Percentiles rank a stretch among this genome's conserved stretches.
Conservation (phyloP, 345 rosid species). For the Brassica juncea region DNA sequence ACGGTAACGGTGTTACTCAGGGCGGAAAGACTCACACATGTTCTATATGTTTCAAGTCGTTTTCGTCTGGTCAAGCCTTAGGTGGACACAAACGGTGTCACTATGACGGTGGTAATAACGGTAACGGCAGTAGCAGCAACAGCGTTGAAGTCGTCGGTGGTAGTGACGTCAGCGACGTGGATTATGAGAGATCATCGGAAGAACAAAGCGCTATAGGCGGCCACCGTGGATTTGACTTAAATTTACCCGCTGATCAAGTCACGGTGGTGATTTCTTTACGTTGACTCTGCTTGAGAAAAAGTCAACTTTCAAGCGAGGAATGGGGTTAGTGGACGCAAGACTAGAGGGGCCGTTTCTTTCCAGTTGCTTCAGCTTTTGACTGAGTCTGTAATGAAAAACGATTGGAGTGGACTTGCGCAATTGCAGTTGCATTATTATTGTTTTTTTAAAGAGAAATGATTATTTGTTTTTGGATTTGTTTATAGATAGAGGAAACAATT, state of each 20-base stretch:
- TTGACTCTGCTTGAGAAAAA: slow-evolving; percentile 25
- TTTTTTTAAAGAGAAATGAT: slow-evolving; percentile 8
- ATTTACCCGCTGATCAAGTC: slow-evolving; percentile 56
- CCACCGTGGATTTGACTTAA: slow-evolving; percentile 64
- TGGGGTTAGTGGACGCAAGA: slow-evolving; percentile 7
- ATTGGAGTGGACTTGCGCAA: slow-evolving; percentile 40
- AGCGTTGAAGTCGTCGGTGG: slow-evolving; percentile 30
- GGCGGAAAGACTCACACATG: slow-evolving; percentile 58
- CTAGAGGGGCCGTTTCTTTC: slow-evolving; percentile 26
- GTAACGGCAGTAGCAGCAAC: slow-evolving; percentile 23
- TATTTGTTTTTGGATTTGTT: slow-evolving; percentile 39
- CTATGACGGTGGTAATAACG: slow-evolving; percentile 52
- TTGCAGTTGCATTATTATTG: slow-evolving; percentile 27
- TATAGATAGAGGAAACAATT: slow-evolving; percentile 34
- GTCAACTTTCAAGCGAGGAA: slow-evolving; percentile 27
- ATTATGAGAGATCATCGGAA: slow-evolving; percentile 32
- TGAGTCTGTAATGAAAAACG: slow-evolving; percentile 39
- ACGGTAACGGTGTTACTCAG: slow-evolving; percentile 21
- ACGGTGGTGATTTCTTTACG: slow-evolving; percentile 28
- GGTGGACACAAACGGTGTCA: slow-evolving; percentile 85
- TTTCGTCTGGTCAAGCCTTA: slow-evolving; percentile 79
- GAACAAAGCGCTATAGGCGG: slow-evolving; percentile 35
- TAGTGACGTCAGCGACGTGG: slow-evolving; percentile 34
- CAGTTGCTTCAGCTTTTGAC: slow-evolving; percentile 34
- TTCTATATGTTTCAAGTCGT: slow-evolving; percentile 65